Evolutionary conservation across 805 yeast genomes (phyloP), one percentile per base, ranked within the genome.

Genomic region (Metschnikowia dekortorum): DNA sequence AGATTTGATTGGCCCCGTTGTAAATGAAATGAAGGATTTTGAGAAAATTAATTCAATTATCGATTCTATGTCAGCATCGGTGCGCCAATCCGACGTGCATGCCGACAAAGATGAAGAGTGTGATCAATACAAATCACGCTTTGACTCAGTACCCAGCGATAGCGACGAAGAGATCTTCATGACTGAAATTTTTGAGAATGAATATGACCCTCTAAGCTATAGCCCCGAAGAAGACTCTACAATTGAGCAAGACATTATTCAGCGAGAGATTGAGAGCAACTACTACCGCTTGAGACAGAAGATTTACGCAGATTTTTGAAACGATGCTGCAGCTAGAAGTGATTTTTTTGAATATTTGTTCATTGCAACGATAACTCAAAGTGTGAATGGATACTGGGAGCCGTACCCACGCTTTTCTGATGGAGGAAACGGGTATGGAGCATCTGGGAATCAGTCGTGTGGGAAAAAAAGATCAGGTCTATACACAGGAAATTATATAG

Each of bases 221-320:
- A 31, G 13, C 6, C 31, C 34, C 8, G 52, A 34, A 46, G 32
- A 39, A 6, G 46, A 76, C 36, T 64, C 66, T 18, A 68, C 78
- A 39, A 68, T 78, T 1, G 84, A 78, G 50, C 70, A 72, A 44
- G 59, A 60, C 8, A 51, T 52, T 26, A 53, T 52, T 11, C 51
- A 52, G 4, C 50, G 79, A 40, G 79, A 80, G 44, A 71, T 87
- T 1, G 74, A 76, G 1, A 61, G 70, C 13, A 83, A 83, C 39
- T 87, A 87, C 59, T 78, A 82, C 30, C 69, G 73, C 40, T 60
- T 85, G 52, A 72, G 86, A 44, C 79, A 79, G 46, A 74, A 73
- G 51, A 70, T 87, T 55, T 65, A 22, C 8, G 39, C 47, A 31
- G 46, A 47, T 30, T 42, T 42, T 13, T 30, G 34, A 22, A 8